These are phyloP conservation scores for Penicillium crustosum DNA, from an alignment of 2,329 filamentous ascomycete species.

Conservation along the genomic window DNA sequence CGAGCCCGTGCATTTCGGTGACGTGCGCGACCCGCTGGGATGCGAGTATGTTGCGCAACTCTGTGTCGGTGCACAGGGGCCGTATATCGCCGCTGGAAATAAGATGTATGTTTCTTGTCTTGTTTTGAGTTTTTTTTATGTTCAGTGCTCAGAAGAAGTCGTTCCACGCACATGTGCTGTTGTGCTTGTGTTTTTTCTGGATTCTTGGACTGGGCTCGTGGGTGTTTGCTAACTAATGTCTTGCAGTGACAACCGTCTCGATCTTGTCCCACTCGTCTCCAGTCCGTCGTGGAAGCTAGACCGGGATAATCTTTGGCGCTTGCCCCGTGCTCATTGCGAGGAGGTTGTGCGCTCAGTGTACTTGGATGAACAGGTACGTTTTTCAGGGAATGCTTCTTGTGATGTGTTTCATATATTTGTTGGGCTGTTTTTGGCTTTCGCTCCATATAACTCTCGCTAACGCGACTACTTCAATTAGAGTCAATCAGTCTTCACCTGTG, in stretches of 20 bases:
- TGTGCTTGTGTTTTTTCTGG: neutral
- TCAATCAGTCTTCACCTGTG: conserved; percentile 46
- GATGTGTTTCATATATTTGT: neutral
- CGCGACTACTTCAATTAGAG: conserved; percentile 24
- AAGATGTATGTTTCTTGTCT: conserved; percentile 44
- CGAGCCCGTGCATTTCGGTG: conserved; percentile 53
- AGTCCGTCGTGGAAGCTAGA: conserved; percentile 43
- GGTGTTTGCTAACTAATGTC: conserved; percentile 1
- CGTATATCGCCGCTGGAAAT: conserved; percentile 50
- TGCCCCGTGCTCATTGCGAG: conserved; percentile 50
- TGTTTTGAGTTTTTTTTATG: neutral
- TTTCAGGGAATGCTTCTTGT: neutral
- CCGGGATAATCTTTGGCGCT: conserved; percentile 40
- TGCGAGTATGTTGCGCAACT: conserved; percentile 63
- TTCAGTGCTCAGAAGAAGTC: neutral
- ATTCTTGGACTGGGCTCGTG: neutral
- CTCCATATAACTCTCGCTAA: neutral
- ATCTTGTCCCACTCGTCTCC: conserved; percentile 43
- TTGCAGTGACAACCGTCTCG: conserved; percentile 41
- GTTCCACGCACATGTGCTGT: neutral
- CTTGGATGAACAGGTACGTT: conserved; percentile 45
- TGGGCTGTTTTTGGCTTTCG: neutral
- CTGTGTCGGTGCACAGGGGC: conserved; percentile 44
- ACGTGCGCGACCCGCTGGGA: conserved; percentile 54
- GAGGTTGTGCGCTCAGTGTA: conserved; percentile 50